phyloP scores from a whole-genome alignment of 2,329 filamentous ascomycete genomes.

The Verticillium klebahnii region DNA sequence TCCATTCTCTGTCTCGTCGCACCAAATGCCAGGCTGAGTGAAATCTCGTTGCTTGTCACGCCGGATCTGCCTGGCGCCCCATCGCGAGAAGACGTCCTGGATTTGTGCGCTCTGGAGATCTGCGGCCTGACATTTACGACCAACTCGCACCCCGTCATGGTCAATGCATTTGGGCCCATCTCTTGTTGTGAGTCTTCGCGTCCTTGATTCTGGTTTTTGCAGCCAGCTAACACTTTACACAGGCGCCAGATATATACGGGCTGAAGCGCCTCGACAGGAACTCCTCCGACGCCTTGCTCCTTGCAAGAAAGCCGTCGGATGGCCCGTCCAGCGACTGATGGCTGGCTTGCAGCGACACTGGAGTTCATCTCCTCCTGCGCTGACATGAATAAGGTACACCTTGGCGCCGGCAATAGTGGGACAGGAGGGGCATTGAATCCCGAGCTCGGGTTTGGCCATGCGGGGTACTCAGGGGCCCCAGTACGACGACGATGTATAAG shows the following conservation, averaged over 20 bases:
- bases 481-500: neutral
- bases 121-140: constrained; percentile 40
- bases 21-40: constrained; percentile 8
- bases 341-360: constrained; percentile 22
- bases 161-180: constrained; percentile 45
- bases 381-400: neutral
- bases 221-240: too few species aligned
- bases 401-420: neutral
- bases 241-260: constrained; percentile 25
- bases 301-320: constrained; percentile 29
- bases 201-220: neutral
- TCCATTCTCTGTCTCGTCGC: constrained; percentile 22
- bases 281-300: constrained; percentile 24
- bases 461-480: neutral
- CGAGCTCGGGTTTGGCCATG: constrained; percentile 23
- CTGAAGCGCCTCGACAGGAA: constrained; percentile 22
- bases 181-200: constrained; percentile 33
- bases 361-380: constrained; percentile 4
- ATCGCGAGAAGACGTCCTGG: constrained; percentile 20
- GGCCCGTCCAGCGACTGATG: constrained; percentile 32
- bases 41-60: constrained; percentile 5
- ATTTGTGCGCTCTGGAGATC: constrained; percentile 29
- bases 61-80: neutral
- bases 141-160: constrained; percentile 34
- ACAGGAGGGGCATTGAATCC: constrained; percentile 15